Conservation (phyloP, 257 asterid genomes). For the Anisodus tanguticus region DNA sequence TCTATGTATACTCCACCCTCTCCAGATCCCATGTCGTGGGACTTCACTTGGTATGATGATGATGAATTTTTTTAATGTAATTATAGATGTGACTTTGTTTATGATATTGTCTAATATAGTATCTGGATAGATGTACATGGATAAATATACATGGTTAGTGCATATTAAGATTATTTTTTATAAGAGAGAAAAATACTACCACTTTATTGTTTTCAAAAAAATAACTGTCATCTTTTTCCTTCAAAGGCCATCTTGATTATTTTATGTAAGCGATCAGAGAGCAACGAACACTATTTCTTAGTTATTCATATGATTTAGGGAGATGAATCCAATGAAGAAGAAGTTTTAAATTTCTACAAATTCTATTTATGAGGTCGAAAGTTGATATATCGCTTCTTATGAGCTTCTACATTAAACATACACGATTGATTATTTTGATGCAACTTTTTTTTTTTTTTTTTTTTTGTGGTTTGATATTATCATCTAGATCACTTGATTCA, state of each 20-base stretch:
- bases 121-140: slow-evolving; percentile 2
- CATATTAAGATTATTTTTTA: background rate
- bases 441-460: background rate
- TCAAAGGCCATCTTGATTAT: background rate
- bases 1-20: too few relatives aligned
- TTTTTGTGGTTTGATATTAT: too few relatives aligned
- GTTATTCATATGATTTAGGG: background rate
- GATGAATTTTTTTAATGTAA: too few relatives aligned
- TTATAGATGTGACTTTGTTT: too few relatives aligned
- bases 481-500: too few relatives aligned
- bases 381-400: background rate
- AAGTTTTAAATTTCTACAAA: too few relatives aligned
- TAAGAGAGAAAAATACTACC: too few relatives aligned
- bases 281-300: background rate
- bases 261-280: background rate
- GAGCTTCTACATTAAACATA: background rate
- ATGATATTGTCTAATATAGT: too few relatives aligned
- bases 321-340: background rate
- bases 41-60: too few relatives aligned
- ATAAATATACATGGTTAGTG: too few relatives aligned
- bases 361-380: background rate
- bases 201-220: too few relatives aligned
- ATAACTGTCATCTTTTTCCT: background rate
- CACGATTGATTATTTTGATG: background rate
- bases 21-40: too few relatives aligned